These are phyloP conservation scores for Amanita brunnescens DNA, from an alignment of 768 basidiomycete species.

Conservation along the genomic window DNA sequence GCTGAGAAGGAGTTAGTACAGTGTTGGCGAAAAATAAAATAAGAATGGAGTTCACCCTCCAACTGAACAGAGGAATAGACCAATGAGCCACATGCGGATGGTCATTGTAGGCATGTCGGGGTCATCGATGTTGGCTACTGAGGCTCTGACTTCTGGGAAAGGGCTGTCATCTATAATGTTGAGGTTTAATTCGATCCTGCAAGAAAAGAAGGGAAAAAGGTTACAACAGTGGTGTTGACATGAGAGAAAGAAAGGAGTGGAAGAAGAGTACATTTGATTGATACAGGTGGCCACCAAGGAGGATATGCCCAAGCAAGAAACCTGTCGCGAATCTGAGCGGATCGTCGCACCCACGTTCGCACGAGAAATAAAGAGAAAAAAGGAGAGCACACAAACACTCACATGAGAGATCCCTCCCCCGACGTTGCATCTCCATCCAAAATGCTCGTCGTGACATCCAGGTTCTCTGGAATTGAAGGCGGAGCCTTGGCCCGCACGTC, in stretches of 20 bases:
- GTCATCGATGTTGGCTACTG: slow-evolving; percentile 96
- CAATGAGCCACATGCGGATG: slow-evolving; percentile 85
- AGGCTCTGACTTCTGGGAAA: slow-evolving; percentile 92
- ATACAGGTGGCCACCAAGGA: slow-evolving; percentile 4
- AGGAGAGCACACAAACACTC: slow-evolving; percentile 13
- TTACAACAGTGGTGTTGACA: slow-evolving; percentile 5
- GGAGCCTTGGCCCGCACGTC: slow-evolving; percentile 1
- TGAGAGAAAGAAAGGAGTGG: slow-evolving; percentile 8
- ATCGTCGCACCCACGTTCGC: too few relatives aligned
- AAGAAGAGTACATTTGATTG: slow-evolving; percentile 12
- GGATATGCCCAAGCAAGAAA: not conserved
- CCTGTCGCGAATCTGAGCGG: not conserved
- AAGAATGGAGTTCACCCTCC: slow-evolving; percentile 41
- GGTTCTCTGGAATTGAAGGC: slow-evolving; percentile 7
- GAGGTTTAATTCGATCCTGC: slow-evolving; percentile 81
- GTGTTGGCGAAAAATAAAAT: too few relatives aligned
- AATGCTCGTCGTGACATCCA: slow-evolving; percentile 13
- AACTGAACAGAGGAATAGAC: slow-evolving; percentile 59
- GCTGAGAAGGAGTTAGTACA: slow-evolving; percentile 21
- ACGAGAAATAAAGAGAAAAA: not conserved
- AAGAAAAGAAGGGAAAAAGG: slow-evolving; percentile 10
- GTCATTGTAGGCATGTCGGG: slow-evolving; percentile 98
- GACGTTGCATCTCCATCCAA: slow-evolving; percentile 11
- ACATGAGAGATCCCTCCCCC: slow-evolving; percentile 48
- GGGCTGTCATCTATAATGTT: slow-evolving; percentile 89